Percentiles rank a stretch among this genome's conserved stretches.
These are phyloP conservation scores for Crithidia mellificae DNA, from an alignment of 208 protist species.

Conservation along the genomic window DNA sequence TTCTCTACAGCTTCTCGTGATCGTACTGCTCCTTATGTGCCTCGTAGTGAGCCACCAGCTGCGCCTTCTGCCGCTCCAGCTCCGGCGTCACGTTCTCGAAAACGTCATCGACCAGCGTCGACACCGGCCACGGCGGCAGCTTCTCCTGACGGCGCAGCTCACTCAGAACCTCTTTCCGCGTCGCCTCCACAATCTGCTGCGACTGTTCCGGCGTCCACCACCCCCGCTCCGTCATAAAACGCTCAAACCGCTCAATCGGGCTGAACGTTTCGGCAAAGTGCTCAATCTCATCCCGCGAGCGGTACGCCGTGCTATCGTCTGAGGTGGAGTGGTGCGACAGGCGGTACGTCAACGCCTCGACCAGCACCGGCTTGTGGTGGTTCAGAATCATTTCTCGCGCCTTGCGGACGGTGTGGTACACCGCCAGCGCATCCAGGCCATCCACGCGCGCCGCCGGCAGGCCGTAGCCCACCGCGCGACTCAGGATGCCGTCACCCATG, in stretches of 20 bases:
- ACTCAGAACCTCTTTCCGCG: conserved; percentile 49
- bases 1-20: conserved; percentile 41
- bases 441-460: conserved; percentile 94
- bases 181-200: conserved; percentile 37
- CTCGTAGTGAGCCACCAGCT: conserved; percentile 63
- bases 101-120: conserved; percentile 58
- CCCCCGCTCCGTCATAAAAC: conserved; percentile 48
- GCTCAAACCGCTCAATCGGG: conserved; percentile 75
- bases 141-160: conserved; percentile 76
- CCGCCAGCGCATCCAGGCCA: conserved; percentile 96
- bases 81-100: conserved; percentile 60
- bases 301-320: conserved; percentile 94
- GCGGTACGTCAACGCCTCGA: conserved; percentile 98
- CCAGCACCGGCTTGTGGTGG: conserved; percentile 86
- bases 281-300: conserved; percentile 61
- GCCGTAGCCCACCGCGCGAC: conserved; percentile 83
- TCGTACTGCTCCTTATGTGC: conserved; percentile 54
- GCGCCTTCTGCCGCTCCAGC: conserved; percentile 45
- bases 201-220: conserved; percentile 72
- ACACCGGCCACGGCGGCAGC: conserved; percentile 62
- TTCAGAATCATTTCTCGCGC: conserved; percentile 87
- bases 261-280: conserved; percentile 51
- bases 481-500: conserved; percentile 92
- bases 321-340: conserved; percentile 95
- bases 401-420: conserved; percentile 87